Conservation (phyloP, 805 yeast genomes). For the Candida mattraensis region DNA sequence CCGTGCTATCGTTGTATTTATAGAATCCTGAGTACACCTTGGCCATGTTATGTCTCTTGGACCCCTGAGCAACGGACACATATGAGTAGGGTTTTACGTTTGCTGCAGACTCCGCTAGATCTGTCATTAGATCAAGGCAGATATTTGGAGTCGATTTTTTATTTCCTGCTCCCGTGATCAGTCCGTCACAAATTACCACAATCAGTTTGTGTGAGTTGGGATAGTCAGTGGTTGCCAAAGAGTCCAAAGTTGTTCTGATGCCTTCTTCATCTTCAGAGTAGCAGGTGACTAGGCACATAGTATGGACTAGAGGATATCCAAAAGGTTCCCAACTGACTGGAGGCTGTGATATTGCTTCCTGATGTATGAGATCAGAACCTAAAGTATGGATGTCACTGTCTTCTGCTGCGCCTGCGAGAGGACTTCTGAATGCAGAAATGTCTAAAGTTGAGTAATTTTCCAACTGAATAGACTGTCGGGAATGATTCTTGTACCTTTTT, state of each 20-base stretch:
- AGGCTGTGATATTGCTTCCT: constrained; percentile 87
- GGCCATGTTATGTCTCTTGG: constrained; percentile 97
- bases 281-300: constrained; percentile 81
- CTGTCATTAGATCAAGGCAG: constrained; percentile 82
- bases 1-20: constrained; percentile 73
- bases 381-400: constrained; percentile 46
- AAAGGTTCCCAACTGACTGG: constrained; percentile 87
- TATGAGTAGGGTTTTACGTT: constrained; percentile 82
- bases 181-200: constrained; percentile 87
- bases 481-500: constrained; percentile 11
- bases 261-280: constrained; percentile 92
- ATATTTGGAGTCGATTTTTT: constrained; percentile 87
- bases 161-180: constrained; percentile 93
- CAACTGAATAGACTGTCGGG: constrained; percentile 14
- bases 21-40: constrained; percentile 94
- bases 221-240: constrained; percentile 90
- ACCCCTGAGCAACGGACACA: constrained; percentile 93
- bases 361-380: constrained; percentile 61
- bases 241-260: constrained; percentile 84
- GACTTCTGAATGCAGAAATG: constrained; percentile 30
- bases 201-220: constrained; percentile 93
- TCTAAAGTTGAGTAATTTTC: constrained; percentile 16
- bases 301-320: constrained; percentile 74
- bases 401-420: constrained; percentile 24
- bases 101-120: constrained; percentile 66